Evolutionary conservation across 2,329 filamentous ascomycete species (phyloP).

Genomic region (Ceratocystis destructans): DNA sequence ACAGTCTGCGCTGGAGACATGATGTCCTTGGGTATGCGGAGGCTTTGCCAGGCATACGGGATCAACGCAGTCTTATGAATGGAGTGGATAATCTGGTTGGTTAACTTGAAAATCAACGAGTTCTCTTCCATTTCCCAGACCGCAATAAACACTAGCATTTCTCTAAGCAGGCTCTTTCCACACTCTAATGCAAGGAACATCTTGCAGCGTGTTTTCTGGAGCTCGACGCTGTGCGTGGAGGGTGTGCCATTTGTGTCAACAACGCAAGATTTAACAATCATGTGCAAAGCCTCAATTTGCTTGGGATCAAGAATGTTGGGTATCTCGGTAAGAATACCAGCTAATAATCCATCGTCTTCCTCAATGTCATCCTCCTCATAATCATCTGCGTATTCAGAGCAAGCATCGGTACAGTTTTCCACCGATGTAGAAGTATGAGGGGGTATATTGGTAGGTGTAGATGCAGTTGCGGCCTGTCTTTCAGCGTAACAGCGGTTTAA

Average conservation of each 20-base stretch:
- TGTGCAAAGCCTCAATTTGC: conserved; percentile 89
- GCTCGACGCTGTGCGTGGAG: conserved; percentile 41
- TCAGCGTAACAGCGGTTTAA: conserved; percentile 15
- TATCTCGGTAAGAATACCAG: conserved; percentile 80
- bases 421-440: conserved; percentile 3
- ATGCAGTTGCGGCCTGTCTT: conserved; percentile 9
- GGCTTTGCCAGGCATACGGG: conserved; percentile 81
- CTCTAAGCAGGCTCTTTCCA: conserved; percentile 74
- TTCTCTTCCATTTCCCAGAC: conserved; percentile 93
- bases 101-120: conserved; percentile 91
- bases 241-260: conserved; percentile 55
- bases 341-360: conserved; percentile 58
- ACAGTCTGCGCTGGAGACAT: conserved; percentile 92
- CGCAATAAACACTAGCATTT: conserved; percentile 89
- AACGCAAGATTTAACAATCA: conserved; percentile 94
- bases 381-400: conserved; percentile 23
- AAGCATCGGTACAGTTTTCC: conserved; percentile 16
- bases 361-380: conserved; percentile 52
- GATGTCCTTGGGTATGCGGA: conserved; percentile 87
- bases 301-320: conserved; percentile 87
- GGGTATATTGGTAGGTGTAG: background rate
- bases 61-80: conserved; percentile 80
- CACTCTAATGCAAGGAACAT: conserved; percentile 82
- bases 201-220: conserved; percentile 81
- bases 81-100: conserved; percentile 87